Evolutionary conservation across 2,329 filamentous ascomycete species (phyloP).

Genomic region (Phialophora tarda): DNA sequence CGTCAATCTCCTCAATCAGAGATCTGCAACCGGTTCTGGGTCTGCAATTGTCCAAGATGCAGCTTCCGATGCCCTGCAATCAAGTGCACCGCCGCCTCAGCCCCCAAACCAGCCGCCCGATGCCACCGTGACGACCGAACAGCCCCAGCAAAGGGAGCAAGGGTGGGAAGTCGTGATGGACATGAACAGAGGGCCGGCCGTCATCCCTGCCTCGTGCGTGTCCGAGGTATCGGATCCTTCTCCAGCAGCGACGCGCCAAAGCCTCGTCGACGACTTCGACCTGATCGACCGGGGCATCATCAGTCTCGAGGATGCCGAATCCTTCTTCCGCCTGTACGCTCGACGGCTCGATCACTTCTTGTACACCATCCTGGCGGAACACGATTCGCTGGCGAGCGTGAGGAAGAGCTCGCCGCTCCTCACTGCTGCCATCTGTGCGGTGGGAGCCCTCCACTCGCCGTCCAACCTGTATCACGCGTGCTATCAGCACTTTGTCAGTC

Average conservation of each 20-base stretch:
- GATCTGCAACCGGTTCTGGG: neutral
- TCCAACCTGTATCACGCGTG: slow-evolving; percentile 60
- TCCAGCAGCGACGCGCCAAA: slow-evolving; percentile 47
- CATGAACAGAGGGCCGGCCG: slow-evolving; percentile 46
- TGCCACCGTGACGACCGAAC: slow-evolving; percentile 16
- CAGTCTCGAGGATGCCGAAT: slow-evolving; percentile 56
- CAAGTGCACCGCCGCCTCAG: neutral
- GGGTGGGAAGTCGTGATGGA: slow-evolving; percentile 50
- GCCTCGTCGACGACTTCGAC: slow-evolving; percentile 44
- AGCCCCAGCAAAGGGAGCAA: slow-evolving; percentile 38
- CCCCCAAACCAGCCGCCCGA: neutral
- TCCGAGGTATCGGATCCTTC: slow-evolving; percentile 57
- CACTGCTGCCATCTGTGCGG: slow-evolving; percentile 61
- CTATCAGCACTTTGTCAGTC: slow-evolving; percentile 62
- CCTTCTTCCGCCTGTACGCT: slow-evolving; percentile 59
- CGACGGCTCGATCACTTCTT: slow-evolving; percentile 59
- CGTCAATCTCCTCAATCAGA: slow-evolving; percentile 36
- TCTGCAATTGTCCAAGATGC: slow-evolving; percentile 15
- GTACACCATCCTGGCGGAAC: slow-evolving; percentile 61
- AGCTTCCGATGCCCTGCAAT: slow-evolving; percentile 31
- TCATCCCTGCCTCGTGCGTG: slow-evolving; percentile 58
- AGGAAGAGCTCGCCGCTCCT: slow-evolving; percentile 61
- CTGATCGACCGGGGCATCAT: slow-evolving; percentile 59
- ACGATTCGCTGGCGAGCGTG: slow-evolving; percentile 57
- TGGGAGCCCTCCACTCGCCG: slow-evolving; percentile 64